Evolutionary conservation across 768 basidiomycete genomes (phyloP).

Genomic region (Infundibulicybe gibba): DNA sequence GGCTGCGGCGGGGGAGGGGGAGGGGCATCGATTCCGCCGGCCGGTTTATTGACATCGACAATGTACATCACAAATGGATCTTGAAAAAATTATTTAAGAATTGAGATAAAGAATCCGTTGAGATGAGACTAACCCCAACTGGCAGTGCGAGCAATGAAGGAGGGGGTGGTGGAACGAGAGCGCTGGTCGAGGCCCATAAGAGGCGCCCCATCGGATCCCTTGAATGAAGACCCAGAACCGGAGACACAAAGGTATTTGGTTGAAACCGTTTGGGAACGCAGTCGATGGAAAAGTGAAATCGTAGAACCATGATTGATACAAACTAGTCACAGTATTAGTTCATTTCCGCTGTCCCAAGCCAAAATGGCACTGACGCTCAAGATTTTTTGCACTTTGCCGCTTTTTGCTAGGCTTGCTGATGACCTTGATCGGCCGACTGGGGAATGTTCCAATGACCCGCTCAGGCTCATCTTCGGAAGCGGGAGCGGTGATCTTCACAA

Average conservation of each 20-base stretch:
- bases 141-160: constrained; percentile 85
- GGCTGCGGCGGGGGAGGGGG: constrained; percentile 81
- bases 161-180: constrained; percentile 69
- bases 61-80: constrained; percentile 98
- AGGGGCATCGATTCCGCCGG: constrained; percentile 71
- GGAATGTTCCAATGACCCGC: constrained; percentile 83
- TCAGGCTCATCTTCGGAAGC: constrained; percentile 79
- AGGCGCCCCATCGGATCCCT: constrained; percentile 88
- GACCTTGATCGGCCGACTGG: constrained; percentile 94
- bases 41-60: constrained; percentile 86
- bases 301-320: constrained; percentile 96
- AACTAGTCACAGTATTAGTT: constrained; percentile 42
- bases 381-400: constrained; percentile 88
- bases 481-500: constrained; percentile 84
- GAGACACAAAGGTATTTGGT: constrained; percentile 96
- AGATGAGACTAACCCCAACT: constrained; percentile 71
- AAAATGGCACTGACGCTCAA: constrained; percentile 68
- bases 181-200: constrained; percentile 78
- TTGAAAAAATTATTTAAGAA: constrained; percentile 23
- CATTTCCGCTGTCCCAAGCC: background rate
- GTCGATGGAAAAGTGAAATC: constrained; percentile 92
- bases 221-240: constrained; percentile 89
- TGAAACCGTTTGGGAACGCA: constrained; percentile 92
- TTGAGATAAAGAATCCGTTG: constrained; percentile 1
- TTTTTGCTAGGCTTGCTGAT: constrained; percentile 99